Evolutionary conservation across 1,284 basidiomycete species (phyloP), one percentile per base, ranked within the genome.

Genomic region (Ceratobasidium sp.): DNA sequence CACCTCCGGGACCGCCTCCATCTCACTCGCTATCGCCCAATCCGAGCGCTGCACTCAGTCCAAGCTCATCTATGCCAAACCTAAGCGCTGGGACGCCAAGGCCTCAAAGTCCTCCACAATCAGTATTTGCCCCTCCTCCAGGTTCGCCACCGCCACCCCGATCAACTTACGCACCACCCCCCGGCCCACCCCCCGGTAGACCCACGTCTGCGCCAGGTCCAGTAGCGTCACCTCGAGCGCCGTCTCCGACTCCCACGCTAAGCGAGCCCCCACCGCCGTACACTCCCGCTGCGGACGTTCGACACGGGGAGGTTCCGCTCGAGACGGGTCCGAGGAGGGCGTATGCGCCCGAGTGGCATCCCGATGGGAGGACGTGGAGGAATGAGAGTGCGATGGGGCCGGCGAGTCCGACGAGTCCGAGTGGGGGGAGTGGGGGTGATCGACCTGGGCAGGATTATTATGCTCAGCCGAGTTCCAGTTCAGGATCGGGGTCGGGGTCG

Each of bases 211-310:
- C 71, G 15, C 49, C 66, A 18, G 15, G 18, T 28, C 46, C 78
- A 28, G 40, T 33, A 33, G 39, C 58, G 20, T 66, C 46, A 20
- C 49, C 68, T 42, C 55, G 77, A 33, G 63, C 61, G 18, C 69
- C 53, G 39, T 56, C 79, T 42, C 75, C 79, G 9, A 46, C 44
- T 40, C 66, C 77, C 49, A 68, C 69, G 39, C 18, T 60, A n/a
- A 28, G 13, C 18, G 90, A 91, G 23, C 85, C 88, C 3, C 93
- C 92, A 0, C 92, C 93, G 0, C 90, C 91, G 0, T 94, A 94
- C 81, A 91, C 92, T 0, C 86, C 89, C 0, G 81, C 87, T 3
- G 88, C 92, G 1, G 88, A 91, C 76, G 72, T 86, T 13, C 81
- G 83, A 69, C 85, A 87, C 1, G 92, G 92, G 13, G 93, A 94